Conservation (phyloP, 108 stramenopile genomes). For the Cafeteria roenbergensis region DNA sequence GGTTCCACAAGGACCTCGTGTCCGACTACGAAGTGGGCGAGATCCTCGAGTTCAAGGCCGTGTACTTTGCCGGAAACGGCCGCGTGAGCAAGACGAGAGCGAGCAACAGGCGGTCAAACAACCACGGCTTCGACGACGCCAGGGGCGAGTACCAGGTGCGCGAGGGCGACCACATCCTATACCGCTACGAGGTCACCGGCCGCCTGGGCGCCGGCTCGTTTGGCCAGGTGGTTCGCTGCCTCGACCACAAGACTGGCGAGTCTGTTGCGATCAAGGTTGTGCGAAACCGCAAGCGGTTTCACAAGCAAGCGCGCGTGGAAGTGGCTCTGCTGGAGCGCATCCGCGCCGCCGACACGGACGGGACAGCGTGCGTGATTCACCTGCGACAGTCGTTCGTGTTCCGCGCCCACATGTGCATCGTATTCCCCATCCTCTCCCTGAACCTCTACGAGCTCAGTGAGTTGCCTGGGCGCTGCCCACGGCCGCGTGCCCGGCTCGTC, state of each 20-base stretch:
- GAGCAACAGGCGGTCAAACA: background rate
- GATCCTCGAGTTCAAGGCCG: background rate
- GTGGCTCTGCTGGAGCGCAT: constrained; percentile 66
- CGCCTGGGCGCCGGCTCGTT: constrained; percentile 84
- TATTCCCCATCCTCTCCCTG: constrained; percentile 74
- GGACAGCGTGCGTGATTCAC: constrained; percentile 54
- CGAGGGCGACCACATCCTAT: constrained; percentile 16
- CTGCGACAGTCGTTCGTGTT: constrained; percentile 70
- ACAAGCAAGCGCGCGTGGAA: constrained; percentile 77
- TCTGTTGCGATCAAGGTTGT: constrained; percentile 83
- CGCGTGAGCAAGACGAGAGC: background rate
- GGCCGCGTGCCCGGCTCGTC: no score
- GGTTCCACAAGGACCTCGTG: no score
- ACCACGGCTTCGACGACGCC: constrained; percentile 10
- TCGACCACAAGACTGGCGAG: constrained; percentile 45
- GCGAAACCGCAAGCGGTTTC: constrained; percentile 84
- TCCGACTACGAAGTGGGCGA: constrained; percentile 13
- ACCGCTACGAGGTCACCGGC: constrained; percentile 42
- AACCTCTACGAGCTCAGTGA: constrained; percentile 83
- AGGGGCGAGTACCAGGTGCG: constrained; percentile 6
- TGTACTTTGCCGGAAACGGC: constrained; percentile 10
- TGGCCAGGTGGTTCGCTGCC: constrained; percentile 84
- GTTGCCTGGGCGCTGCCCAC: no score
- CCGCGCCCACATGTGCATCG: constrained; percentile 74
- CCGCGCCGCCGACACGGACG: constrained; percentile 16